These are phyloP conservation scores for Aspergillus sojae DNA, from an alignment of 2,329 filamentous ascomycete genomes.

Conservation along the genomic window DNA sequence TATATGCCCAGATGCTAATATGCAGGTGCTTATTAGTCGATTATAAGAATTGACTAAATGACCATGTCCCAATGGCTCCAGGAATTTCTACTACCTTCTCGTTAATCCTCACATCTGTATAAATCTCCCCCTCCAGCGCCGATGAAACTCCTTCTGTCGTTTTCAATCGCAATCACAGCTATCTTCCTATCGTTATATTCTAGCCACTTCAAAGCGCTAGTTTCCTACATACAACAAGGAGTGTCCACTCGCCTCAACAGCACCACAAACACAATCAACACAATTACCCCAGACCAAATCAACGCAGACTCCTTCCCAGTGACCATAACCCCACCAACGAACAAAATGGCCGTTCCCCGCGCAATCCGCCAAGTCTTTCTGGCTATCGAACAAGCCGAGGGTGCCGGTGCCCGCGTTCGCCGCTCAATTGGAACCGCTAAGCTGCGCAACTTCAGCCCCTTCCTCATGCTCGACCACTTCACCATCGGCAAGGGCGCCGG, in stretches of 20 bases:
- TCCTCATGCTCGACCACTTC: conserved; percentile 97
- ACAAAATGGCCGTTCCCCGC: conserved; percentile 69
- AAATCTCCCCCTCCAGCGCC: conserved; percentile 29
- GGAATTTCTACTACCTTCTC: conserved; percentile 28
- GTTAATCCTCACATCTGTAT: conserved; percentile 24
- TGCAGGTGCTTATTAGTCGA: conserved; percentile 10
- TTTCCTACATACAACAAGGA: neutral
- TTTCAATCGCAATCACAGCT: conserved; percentile 43
- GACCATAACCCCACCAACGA: conserved; percentile 29
- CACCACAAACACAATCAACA: conserved; percentile 13
- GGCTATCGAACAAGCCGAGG: conserved; percentile 83
- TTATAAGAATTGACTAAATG: conserved; percentile 34
- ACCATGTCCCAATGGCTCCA: conserved; percentile 7
- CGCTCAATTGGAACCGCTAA: conserved; percentile 83
- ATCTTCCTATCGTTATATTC: conserved; percentile 24
- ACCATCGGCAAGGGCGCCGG: conserved; percentile 76
- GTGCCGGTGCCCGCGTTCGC: conserved; percentile 82
- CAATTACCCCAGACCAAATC: conserved; percentile 8
- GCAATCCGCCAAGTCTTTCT: conserved; percentile 81
- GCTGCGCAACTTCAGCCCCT: conserved; percentile 84
- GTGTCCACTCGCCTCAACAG: conserved; percentile 12
- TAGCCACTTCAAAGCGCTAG: conserved; percentile 16
- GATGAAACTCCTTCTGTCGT: conserved; percentile 41
- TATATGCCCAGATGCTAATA: neutral
- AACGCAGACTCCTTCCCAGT: conserved; percentile 11